Conservation (phyloP, 371 early-diverging fungal genomes). For the Mucor velutinosus region DNA sequence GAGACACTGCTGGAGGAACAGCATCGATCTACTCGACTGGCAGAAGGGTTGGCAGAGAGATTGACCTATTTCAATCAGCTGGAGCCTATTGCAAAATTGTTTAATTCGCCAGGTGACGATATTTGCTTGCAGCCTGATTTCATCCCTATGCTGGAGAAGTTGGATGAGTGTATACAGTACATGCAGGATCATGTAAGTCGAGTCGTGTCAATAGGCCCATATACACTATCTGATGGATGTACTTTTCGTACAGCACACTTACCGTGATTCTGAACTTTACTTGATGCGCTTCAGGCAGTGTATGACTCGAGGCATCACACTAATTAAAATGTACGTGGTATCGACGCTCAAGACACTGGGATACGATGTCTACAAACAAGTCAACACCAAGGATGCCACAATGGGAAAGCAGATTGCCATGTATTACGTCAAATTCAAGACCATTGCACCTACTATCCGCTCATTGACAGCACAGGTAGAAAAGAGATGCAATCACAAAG, state of each 20-base stretch:
- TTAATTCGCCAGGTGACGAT: conserved; percentile 82
- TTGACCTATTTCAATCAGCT: conserved; percentile 81
- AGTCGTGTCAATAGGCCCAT: neutral
- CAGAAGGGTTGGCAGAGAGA: conserved; percentile 63
- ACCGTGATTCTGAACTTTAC: conserved; percentile 87
- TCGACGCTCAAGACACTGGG: conserved; percentile 65
- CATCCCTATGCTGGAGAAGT: conserved; percentile 70
- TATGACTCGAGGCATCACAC: conserved; percentile 85
- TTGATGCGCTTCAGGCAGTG: conserved; percentile 90
- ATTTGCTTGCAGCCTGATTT: conserved; percentile 79
- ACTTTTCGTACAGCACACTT: conserved; percentile 51
- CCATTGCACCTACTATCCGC: conserved; percentile 64
- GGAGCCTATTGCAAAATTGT: conserved; percentile 74
- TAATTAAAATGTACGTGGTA: conserved; percentile 87
- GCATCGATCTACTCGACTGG: conserved; percentile 64
- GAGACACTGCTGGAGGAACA: conserved; percentile 76
- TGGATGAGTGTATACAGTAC: conserved; percentile 84
- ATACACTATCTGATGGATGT: no score
- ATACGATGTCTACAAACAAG: conserved; percentile 61
- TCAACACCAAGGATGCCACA: conserved; percentile 28
- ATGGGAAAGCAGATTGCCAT: conserved; percentile 52
- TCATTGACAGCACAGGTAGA: conserved; percentile 75
- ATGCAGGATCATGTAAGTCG: conserved; percentile 67
- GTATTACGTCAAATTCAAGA: conserved; percentile 79
- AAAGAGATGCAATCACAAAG: conserved; percentile 68